These are phyloP conservation scores for Lachnellula arida DNA, from an alignment of 2,329 filamentous ascomycete genomes.

Conservation along the genomic window DNA sequence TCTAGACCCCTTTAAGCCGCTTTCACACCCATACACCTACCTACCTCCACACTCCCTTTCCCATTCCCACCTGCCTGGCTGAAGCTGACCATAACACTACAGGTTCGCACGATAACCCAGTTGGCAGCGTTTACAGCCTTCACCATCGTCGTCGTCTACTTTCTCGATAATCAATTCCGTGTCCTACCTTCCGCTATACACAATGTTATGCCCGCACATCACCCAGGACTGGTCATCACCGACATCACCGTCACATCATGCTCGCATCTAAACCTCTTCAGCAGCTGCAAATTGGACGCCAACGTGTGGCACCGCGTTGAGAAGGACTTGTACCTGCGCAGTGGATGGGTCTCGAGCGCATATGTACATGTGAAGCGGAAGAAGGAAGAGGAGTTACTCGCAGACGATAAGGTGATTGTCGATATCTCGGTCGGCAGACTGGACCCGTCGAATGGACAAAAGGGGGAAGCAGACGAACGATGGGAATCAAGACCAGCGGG, in stretches of 20 bases:
- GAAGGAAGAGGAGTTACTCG: conserved; percentile 60
- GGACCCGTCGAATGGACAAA: conserved; percentile 49
- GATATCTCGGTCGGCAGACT: conserved; percentile 60
- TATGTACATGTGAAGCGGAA: conserved; percentile 66
- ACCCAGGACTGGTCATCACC: conserved; percentile 64
- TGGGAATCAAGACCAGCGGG: conserved; percentile 67
- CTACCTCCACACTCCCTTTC: background rate
- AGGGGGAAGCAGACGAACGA: conserved; percentile 48
- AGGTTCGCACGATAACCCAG: conserved; percentile 42
- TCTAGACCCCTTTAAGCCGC: background rate
- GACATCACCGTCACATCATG: conserved; percentile 65
- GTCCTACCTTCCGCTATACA: conserved; percentile 66
- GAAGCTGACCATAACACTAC: conserved; percentile 7
- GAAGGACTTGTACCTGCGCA: conserved; percentile 65
- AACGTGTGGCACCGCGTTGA: conserved; percentile 60
- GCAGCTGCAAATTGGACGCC: conserved; percentile 55
- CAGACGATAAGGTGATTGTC: conserved; percentile 59
- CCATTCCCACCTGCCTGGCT: background rate
- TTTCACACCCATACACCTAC: background rate
- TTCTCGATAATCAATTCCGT: conserved; percentile 65
- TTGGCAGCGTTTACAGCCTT: conserved; percentile 35
- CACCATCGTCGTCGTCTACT: conserved; percentile 53
- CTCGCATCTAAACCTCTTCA: conserved; percentile 55
- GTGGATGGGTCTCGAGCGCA: conserved; percentile 59
- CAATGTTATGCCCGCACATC: conserved; percentile 62